Evolutionary conservation across 2,329 filamentous ascomycete species (phyloP), one percentile per base, ranked within the genome.

Genomic region (Pseudogymnoascus sp.): DNA sequence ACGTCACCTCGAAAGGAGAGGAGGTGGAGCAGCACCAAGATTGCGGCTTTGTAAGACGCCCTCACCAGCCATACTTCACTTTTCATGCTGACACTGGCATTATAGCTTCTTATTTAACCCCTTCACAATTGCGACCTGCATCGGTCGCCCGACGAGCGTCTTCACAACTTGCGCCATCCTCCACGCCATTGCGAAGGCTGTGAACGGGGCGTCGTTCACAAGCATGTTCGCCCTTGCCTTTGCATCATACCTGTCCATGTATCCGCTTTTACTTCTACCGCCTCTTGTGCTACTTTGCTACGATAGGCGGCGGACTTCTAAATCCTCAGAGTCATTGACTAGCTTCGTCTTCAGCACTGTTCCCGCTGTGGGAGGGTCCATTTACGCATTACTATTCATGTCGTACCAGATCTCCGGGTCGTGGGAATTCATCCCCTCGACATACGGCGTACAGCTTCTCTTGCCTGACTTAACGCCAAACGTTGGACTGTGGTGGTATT

Each of bases 401-500:
- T 97, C 93, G 0, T 89, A 82, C 67, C 72, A 89, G 33, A 78
- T 96, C 42, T 90, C 89, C 1, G 86, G 85, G 66, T 96, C 92
- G 1, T 96, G 90, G 90, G 87, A 93, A 66, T 99, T 97, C 72
- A 76, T 97, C 19, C 77, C 82, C 6, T 91, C 92, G 19, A 97
- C 95, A 0, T 99, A 99, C 76, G 92, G 93, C 69, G 91, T 96
- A 56, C 93, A 96, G 70, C 82, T 99, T 38, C 86, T 95, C 0
- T 83, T 99, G 2, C 91, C 92, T 7, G 95, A 99, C 73, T 81
- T 99, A 42, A 96, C 93, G 0, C 95, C 95, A 11, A 99, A 97
- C 68, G 89, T 96, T 31, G 95, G 95, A 1, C 81, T 99, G 1
- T 99, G 95, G 95, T 99, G 95, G 95, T 99, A 99, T 77, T 99